A percentile compares a stretch with the other conserved stretches of the same genome.
Conservation (phyloP, 2,329 filamentous ascomycete species). For the Penicillium sp. region DNA sequence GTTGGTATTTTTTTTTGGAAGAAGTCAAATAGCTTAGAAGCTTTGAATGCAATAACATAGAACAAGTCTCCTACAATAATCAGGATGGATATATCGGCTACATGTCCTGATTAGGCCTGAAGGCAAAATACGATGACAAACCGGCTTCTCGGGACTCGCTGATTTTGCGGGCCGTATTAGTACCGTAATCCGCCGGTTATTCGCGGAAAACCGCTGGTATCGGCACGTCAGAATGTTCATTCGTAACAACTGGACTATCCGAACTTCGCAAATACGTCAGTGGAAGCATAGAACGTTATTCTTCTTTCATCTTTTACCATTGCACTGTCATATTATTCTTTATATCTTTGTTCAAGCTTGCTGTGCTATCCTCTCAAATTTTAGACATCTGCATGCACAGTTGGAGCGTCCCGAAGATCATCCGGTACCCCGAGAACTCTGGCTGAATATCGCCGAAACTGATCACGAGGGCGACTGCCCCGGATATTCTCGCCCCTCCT, state of each 20-base stretch:
- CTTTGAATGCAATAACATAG: constrained; percentile 13
- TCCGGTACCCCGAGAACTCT: constrained; percentile 31
- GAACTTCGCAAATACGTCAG: constrained; percentile 11
- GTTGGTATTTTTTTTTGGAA: background rate
- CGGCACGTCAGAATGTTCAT: constrained; percentile 28
- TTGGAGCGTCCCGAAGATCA: constrained; percentile 13
- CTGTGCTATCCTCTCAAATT: no score
- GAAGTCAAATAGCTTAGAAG: constrained; percentile 1
- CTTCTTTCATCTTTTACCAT: constrained; percentile 3
- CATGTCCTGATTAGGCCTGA: background rate
- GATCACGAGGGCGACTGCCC: constrained; percentile 25
- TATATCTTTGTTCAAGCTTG: background rate
- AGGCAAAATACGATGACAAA: constrained; percentile 14
- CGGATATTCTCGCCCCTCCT: constrained; percentile 16
- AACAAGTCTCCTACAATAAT: background rate
- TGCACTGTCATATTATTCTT: background rate
- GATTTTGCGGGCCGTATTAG: constrained; percentile 14
- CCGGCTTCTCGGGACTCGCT: constrained; percentile 22
- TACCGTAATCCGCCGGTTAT: constrained; percentile 18
- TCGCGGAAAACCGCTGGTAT: constrained; percentile 27
- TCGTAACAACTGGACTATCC: constrained; percentile 5
- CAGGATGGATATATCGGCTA: background rate
- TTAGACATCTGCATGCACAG: background rate
- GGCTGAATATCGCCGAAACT: constrained; percentile 23
- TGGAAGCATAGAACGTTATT: constrained; percentile 5